Base-by-base conservation (phyloP, 2,329 filamentous ascomycete genomes). In the Didymella pomorum region DNA sequence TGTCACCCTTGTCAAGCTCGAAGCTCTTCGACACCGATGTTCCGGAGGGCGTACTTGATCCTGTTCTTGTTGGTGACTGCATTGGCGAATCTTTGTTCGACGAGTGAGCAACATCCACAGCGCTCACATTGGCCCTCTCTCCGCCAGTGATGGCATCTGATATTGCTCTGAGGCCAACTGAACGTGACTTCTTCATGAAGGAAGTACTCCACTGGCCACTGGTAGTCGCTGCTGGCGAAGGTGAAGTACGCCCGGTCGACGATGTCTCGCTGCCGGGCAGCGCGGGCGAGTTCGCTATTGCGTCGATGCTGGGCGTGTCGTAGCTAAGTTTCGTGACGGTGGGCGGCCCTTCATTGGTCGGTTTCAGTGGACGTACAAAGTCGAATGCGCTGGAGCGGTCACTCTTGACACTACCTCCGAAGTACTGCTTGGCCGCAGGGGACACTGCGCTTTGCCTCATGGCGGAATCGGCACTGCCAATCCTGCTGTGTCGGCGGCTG, bases 131-230 rank as follows among this genome's bases (percentile, higher is more conserved):
- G n/a, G 80, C 78, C 72, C 83, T 86, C 58, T 86, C 84, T 42
- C 71, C 79, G 26, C 82, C 82, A 2, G 83, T 84, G 18, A 86
- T 82, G 20, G 84, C 82, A 72, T 97, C 94, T 4, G 94, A 97
- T 52, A 93, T 92, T 14, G 92, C 89, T 63, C 94, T 85, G 56
- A 96, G 83, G n/a, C 92, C 91, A 88, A 85, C 21, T 83, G 83
- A 57, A 83, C 83, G 60, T 57, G 70, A 69, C 31, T 72, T 75
- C 57, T 72, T 77, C 52, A 76, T 76, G 63, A 77, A 76, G 66
- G 77, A 77, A 8, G 75, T 75, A 61, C 66, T 72, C 39, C 71
- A 72, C 44, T 70, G 70, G 23, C 23, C 23, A 25, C 23, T 25
- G 53, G 66, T 65, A 21, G 65, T 62, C 5, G 66, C 65, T 14